Evolutionary conservation across 768 basidiomycete genomes (phyloP), one percentile per base, ranked within the genome.

Genomic region (Kondoa malvinella): DNA sequence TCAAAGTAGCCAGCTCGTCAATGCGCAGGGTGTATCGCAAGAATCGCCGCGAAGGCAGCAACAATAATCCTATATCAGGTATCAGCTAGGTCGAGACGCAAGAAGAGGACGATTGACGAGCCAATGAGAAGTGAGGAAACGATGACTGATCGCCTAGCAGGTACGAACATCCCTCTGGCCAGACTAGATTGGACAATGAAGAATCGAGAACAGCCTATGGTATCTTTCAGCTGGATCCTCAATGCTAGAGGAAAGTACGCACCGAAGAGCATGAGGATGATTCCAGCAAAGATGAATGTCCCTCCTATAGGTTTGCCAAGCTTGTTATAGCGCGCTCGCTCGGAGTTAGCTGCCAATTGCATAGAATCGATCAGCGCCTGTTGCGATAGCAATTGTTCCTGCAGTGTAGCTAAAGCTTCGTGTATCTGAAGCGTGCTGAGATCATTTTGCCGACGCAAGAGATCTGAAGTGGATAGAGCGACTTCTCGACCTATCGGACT

Each of bases 251-350:
- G 17, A 3, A 56, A 40, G 1, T n/a, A 66, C 68, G 68, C 4
- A 72, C 72, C 72, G 17, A 72, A 57, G 30, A 67, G 17, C 34
- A 72, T 26, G 57, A 72, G 61, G 16, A 71, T 14, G 12, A 69
- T 25, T 12, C 72, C 70, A 0, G 66, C 21, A 15, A 59, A 58
- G 30, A 73, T 66, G 31, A 73, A 63, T 16, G 61, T 50, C 0
- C 68, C 73, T 21, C 73, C 73, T 25, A 73, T 33, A 1, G 71
- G 73, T 30, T 69, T 69, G 33, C 69, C 69, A 26, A 69, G 56
- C 27, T 61, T 21, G 12, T 69, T 14, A 32, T 69, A 69, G 12
- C 30, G 29, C n/a, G 16, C 25, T 33, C 65, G 58, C 16, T 69
- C 69, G n/a, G 63, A 34, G 4, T n/a, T 4, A 29, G 31, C 65